Evolutionary conservation across 306 rosid species (phyloP), one percentile per base, ranked within the genome.

Genomic region (Canavalia gladiata): DNA sequence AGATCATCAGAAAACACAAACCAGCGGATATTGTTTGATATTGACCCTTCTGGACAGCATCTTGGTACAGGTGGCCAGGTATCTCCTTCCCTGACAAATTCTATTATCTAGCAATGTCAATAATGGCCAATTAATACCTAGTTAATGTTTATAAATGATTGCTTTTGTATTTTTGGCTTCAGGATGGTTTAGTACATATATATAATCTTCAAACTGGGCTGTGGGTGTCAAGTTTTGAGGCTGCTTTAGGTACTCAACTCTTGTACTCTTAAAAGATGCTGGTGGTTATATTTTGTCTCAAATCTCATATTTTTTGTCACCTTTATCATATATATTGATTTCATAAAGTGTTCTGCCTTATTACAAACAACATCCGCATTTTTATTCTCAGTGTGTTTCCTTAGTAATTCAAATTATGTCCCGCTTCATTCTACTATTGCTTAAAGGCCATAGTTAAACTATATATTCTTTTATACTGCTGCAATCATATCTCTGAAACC

Each of bases 61-160:
- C 99, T 95, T 78, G 92, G 94, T 76, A 90, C 99, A 2, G 99
- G 99, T 65, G 99, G 99, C 76, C 99, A 95, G 99, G 99, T 93
- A 87, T 60, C 41, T 68, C 49, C 33, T 76, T 76, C 76, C 83
- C 72, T 65, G 51, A 71, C 29, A 49, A 73, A 76, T 70, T 80
- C 12, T 30, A 13, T 82, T 68, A 67, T 65, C 54, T 63, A 72
- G 60, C 80, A 79, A 78, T 46, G 62, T 62, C 68, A 63, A 50
- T 52, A 46, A 37, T 10, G 50, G 51, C 9, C 78, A 72, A 47
- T 74, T 47, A 64, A 37, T 42, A 46, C 75, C 63, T 34, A 41
- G 46, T 50, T 73, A 25, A 56, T 49, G 42, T 35, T 46, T 72
- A 39, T 57, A 34, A 67, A 33, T 81, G 39, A 4, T 52, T 56